Conservation (phyloP, 1,284 basidiomycete species). For the Kalmanozyma brasiliensis region DNA sequence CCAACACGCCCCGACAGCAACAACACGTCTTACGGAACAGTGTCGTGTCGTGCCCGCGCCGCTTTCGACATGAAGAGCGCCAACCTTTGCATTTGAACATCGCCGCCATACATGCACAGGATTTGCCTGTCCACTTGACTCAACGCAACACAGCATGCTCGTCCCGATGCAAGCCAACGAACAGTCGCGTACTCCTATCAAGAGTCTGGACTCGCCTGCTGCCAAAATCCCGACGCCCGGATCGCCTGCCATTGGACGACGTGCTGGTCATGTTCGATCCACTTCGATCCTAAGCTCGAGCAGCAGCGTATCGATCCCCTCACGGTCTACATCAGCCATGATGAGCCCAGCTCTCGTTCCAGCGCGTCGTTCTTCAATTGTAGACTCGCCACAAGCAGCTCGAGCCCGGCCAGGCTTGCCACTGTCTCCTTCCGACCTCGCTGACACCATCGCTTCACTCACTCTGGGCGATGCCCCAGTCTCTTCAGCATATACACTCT, state of each 20-base stretch:
- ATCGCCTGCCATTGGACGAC: constrained; percentile 16
- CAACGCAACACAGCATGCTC: constrained; percentile 6
- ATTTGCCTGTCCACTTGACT: neutral
- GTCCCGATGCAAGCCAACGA: constrained; percentile 14
- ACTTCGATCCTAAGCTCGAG: constrained; percentile 42
- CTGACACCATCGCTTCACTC: constrained; percentile 43
- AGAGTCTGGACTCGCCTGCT: neutral
- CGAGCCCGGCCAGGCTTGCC: constrained; percentile 12
- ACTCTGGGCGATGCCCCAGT: constrained; percentile 19
- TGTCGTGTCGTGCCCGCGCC: too few species aligned
- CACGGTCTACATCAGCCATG: constrained; percentile 43
- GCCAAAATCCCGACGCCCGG: neutral
- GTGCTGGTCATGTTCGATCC: constrained; percentile 29
- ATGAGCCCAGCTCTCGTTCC: constrained; percentile 33
- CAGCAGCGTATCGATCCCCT: constrained; percentile 47
- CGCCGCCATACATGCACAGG: neutral
- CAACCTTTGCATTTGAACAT: neutral
- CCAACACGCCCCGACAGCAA: too few species aligned
- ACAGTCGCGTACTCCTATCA: neutral
- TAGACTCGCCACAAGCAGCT: constrained; percentile 11
- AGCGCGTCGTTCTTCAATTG: constrained; percentile 34
- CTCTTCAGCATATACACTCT: neutral
- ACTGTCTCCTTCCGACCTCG: constrained; percentile 41
- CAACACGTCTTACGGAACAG: too few species aligned
- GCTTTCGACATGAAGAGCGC: too few species aligned